Percentiles rank a stretch among this genome's conserved stretches.
Conservation (phyloP, 2,329 filamentous ascomycete species). For the Atkinsonella texensis region DNA sequence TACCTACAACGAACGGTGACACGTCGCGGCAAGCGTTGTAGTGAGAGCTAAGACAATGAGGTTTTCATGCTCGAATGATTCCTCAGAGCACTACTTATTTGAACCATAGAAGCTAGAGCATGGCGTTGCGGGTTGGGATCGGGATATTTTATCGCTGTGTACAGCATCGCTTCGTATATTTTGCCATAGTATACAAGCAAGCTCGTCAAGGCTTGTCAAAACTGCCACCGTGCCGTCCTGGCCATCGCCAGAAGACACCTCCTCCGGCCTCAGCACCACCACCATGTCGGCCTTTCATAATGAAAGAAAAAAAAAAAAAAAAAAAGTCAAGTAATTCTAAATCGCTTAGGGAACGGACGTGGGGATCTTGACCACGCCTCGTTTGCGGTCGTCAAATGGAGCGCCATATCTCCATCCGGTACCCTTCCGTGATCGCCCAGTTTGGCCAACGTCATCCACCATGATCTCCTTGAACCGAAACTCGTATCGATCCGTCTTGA, state of each 20-base stretch:
- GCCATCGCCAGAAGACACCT: too few relatives aligned
- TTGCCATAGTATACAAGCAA: neutral
- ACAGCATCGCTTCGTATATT: neutral
- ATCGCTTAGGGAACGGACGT: slow-evolving; percentile 40
- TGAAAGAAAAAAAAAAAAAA: neutral
- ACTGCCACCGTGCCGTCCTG: neutral
- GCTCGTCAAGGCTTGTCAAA: neutral
- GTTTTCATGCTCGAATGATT: neutral
- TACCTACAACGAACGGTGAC: neutral
- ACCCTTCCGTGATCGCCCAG: slow-evolving; percentile 37
- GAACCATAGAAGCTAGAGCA: neutral
- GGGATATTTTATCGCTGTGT: neutral
- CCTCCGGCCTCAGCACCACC: too few relatives aligned
- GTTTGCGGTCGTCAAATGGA: slow-evolving; percentile 49
- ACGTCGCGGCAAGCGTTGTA: neutral
- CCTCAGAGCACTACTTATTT: neutral
- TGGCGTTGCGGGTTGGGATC: neutral
- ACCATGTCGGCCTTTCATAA: too few relatives aligned
- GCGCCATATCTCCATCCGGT: slow-evolving; percentile 54
- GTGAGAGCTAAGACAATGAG: neutral
- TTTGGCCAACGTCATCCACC: slow-evolving; percentile 41
- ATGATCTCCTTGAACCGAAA: slow-evolving; percentile 51
- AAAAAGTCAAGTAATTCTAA: neutral
- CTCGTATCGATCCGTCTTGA: slow-evolving; percentile 43
- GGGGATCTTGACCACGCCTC: slow-evolving; percentile 56